phyloP scores from a whole-genome alignment of 176 grass and related monocot genomes.

The Triticum turgidum region DNA sequence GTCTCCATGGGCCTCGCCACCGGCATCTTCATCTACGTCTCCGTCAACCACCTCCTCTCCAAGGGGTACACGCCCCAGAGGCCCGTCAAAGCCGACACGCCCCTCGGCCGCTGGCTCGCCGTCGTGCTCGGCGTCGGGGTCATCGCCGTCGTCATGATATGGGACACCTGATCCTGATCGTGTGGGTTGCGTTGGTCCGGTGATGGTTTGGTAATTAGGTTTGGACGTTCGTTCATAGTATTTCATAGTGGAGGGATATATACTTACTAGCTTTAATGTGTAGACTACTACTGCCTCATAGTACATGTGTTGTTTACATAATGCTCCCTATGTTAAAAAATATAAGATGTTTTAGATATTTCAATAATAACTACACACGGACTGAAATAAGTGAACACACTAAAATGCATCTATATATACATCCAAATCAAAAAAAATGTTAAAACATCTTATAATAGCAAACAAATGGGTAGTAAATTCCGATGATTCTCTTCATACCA shows the following conservation, averaged over 20 bases:
- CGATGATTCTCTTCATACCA: too few species aligned
- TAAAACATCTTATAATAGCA: too few species aligned
- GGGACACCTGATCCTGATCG: conserved; percentile 58
- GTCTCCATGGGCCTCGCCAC: conserved; percentile 85
- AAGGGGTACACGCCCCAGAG: conserved; percentile 67
- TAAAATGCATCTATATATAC: too few species aligned
- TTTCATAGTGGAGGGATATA: background rate
- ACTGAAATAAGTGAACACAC: too few species aligned
- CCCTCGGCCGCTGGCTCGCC: conserved; percentile 54
- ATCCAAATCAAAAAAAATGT: too few species aligned
- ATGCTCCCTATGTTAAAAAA: too few species aligned
- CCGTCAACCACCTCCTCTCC: conserved; percentile 80
- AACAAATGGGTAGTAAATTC: too few species aligned
- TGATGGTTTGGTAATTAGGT: background rate
- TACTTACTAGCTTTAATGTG: background rate
- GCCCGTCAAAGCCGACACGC: conserved; percentile 45
- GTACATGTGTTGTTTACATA: background rate
- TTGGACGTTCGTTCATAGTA: background rate
- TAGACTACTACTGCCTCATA: background rate
- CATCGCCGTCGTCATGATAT: conserved; percentile 97
- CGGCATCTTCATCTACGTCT: conserved; percentile 88
- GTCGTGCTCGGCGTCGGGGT: conserved; percentile 70
- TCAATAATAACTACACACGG: too few species aligned
- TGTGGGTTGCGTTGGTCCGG: background rate
- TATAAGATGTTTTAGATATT: too few species aligned